These are phyloP conservation scores for Warburgia ugandensis DNA, from an alignment of 164 flowering plant genomes.

Conservation along the genomic window DNA sequence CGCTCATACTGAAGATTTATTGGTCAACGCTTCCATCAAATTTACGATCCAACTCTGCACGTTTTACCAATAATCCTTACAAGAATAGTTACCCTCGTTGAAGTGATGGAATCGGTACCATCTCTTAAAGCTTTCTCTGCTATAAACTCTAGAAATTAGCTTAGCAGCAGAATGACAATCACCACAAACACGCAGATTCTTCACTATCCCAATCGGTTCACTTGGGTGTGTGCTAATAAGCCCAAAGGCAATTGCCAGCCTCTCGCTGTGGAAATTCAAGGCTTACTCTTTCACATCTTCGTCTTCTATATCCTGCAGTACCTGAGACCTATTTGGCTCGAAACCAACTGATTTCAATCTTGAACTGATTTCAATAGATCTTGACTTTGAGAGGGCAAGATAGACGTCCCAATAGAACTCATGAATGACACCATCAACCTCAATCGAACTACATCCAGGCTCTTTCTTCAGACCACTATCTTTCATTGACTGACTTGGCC, in stretches of 20 bases:
- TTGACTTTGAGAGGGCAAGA: slow-evolving; percentile 36
- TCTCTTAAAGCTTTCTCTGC: slow-evolving; percentile 51
- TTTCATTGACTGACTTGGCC: slow-evolving; percentile 54
- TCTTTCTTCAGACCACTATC: slow-evolving; percentile 50
- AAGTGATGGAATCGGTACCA: slow-evolving; percentile 60
- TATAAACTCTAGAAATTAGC: slow-evolving; percentile 43
- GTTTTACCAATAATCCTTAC: slow-evolving; percentile 54
- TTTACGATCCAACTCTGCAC: not conserved
- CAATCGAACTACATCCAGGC: slow-evolving; percentile 66
- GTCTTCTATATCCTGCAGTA: slow-evolving; percentile 57
- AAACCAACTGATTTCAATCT: slow-evolving; percentile 45
- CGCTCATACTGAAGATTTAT: no score
- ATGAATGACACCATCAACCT: slow-evolving; percentile 51
- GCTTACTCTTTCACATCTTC: slow-evolving; percentile 57
- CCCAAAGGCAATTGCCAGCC: slow-evolving; percentile 62
- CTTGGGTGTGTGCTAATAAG: slow-evolving; percentile 33
- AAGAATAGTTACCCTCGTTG: slow-evolving; percentile 45
- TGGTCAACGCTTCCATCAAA: no score
- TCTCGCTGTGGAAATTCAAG: slow-evolving; percentile 58
- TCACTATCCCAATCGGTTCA: slow-evolving; percentile 54
- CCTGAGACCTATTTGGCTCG: slow-evolving; percentile 45
- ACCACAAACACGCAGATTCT: slow-evolving; percentile 66
- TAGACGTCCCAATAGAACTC: slow-evolving; percentile 62
- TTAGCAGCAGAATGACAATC: slow-evolving; percentile 57
- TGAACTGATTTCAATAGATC: slow-evolving; percentile 46